These are phyloP conservation scores for Ceratocystis colombiana DNA, from an alignment of 2,329 filamentous ascomycete genomes.

Conservation along the genomic window DNA sequence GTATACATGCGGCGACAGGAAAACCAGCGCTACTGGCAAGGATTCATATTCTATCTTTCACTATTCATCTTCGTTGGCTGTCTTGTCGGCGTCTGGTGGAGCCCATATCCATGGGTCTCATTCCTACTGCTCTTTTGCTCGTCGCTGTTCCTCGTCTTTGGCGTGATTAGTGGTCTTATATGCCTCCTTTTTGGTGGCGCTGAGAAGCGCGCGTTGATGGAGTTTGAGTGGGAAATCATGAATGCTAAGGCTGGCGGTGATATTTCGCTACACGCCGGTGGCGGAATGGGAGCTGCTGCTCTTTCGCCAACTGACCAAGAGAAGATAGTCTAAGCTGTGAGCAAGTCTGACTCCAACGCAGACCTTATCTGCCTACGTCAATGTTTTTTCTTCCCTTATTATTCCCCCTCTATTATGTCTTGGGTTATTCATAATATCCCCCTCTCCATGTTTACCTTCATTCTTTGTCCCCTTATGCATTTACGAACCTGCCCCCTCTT, in stretches of 20 bases:
- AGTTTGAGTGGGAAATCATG: constrained; percentile 87
- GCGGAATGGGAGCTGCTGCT: neutral
- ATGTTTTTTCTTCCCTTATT: neutral
- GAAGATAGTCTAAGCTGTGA: constrained; percentile 21
- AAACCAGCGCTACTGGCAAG: constrained; percentile 59
- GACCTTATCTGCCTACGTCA: no score
- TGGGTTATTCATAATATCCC: neutral
- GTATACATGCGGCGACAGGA: constrained; percentile 62
- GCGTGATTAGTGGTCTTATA: constrained; percentile 75
- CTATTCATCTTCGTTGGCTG: constrained; percentile 61
- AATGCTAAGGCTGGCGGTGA: constrained; percentile 46
- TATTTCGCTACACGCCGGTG: constrained; percentile 21
- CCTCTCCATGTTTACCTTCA: neutral
- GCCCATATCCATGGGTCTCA: constrained; percentile 60
- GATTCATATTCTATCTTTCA: constrained; percentile 61
- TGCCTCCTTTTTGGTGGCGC: constrained; percentile 76
- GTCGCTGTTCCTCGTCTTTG: constrained; percentile 64
- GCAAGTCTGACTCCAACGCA: no score
- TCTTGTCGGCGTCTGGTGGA: constrained; percentile 78
- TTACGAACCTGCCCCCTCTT: neutral
- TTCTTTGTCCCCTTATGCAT: neutral
- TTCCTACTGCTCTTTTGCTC: constrained; percentile 73
- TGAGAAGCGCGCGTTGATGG: constrained; percentile 71
- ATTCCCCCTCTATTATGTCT: neutral
- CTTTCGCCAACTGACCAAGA: constrained; percentile 16